Conservation (phyloP, 306 rosid genomes). For the Senna tora region DNA sequence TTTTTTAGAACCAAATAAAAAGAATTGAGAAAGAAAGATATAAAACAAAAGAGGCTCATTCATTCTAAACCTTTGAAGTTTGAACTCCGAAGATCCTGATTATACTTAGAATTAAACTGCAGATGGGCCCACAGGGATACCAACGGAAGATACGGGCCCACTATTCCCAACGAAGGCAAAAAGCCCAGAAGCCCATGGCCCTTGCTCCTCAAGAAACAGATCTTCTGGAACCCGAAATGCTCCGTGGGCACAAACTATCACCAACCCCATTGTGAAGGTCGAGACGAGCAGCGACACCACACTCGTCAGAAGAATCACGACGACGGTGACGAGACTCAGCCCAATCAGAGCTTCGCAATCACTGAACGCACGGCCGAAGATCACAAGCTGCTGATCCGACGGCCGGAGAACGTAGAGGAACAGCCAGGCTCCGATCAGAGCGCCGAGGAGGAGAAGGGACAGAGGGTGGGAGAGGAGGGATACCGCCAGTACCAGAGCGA, state of each 20-base stretch:
- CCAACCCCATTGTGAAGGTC: conserved; percentile 40
- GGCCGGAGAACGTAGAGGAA: conserved; percentile 45
- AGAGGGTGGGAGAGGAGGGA: conserved; percentile 52
- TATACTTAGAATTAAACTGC: not conserved
- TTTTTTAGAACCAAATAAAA: too few species aligned
- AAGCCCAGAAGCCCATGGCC: conserved; percentile 38
- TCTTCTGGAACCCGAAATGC: conserved; percentile 53
- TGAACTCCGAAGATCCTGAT: not conserved
- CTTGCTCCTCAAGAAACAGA: conserved; percentile 48
- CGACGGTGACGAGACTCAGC: conserved; percentile 35
- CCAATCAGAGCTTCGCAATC: conserved; percentile 37
- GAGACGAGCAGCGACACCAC: conserved; percentile 43
- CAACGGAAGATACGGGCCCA: conserved; percentile 30
- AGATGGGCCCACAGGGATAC: conserved; percentile 23
- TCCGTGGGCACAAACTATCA: conserved; percentile 43
- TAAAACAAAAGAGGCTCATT: not conserved
- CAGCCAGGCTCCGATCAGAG: conserved; percentile 50
- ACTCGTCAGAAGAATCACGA: conserved; percentile 44
- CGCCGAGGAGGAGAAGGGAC: conserved; percentile 39
- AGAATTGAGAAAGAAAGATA: not conserved
- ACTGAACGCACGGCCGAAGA: conserved; percentile 33
- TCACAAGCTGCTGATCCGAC: conserved; percentile 45
- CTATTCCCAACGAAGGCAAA: conserved; percentile 18
- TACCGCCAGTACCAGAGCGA: conserved; percentile 37
- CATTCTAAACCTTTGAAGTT: not conserved